phyloP scores from a whole-genome alignment of 2,329 filamentous ascomycete genomes.

The Xylariaceae sp. region DNA sequence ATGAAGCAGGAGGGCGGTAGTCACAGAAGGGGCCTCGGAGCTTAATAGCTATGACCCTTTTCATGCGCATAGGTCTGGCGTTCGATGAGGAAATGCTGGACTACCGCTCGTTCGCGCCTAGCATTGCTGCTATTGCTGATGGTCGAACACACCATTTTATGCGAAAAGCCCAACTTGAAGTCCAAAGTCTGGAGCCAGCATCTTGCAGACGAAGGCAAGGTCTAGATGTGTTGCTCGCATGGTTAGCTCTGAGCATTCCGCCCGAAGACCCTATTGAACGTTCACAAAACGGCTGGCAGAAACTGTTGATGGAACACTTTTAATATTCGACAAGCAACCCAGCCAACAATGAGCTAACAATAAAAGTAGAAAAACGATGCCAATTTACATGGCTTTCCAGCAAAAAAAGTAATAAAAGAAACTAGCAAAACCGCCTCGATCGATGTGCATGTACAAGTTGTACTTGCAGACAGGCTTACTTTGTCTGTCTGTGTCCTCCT shows the following conservation, averaged over 20 bases:
- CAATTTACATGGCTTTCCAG: background rate
- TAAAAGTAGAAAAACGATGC: background rate
- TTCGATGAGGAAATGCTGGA: slow-evolving; percentile 17
- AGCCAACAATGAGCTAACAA: background rate
- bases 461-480: slow-evolving; percentile 5
- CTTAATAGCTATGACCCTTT: slow-evolving; percentile 25
- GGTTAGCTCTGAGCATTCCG: background rate
- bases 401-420: background rate
- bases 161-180: background rate
- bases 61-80: slow-evolving; percentile 10
- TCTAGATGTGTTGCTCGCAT: background rate
- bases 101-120: slow-evolving; percentile 10
- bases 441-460: slow-evolving; percentile 2
- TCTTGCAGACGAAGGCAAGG: background rate
- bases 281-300: background rate
- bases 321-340: slow-evolving; percentile 4
- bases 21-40: slow-evolving; percentile 49
- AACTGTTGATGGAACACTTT: background rate
- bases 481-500: background rate
- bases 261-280: background rate
- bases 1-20: slow-evolving; percentile 49
- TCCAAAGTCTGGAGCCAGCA: no score
- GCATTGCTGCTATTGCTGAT: background rate
- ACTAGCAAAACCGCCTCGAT: background rate
- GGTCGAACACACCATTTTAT: background rate